Conservation (phyloP, 1,284 basidiomycete genomes). For the Retiboletus flavoniger region DNA sequence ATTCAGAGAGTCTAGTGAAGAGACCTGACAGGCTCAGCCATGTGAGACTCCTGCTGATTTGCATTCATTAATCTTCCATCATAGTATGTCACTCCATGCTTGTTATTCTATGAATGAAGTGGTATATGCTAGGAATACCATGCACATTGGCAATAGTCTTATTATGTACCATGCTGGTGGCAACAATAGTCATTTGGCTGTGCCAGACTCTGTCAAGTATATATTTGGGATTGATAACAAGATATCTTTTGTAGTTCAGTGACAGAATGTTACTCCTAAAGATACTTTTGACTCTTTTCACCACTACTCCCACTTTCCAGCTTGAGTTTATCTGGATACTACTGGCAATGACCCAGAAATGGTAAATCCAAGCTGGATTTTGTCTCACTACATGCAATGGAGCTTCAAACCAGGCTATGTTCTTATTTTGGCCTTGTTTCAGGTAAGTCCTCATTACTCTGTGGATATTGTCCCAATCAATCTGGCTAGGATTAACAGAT, state of each 20-base stretch:
- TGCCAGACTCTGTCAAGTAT: conserved; percentile 10
- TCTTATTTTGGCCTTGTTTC: too few relatives aligned
- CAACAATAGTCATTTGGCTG: not conserved
- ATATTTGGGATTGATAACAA: conserved; percentile 4
- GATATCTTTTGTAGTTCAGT: conserved; percentile 6
- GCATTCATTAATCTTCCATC: not conserved
- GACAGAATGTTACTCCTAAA: not conserved
- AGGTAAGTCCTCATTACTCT: too few relatives aligned
- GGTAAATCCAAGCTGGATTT: not conserved
- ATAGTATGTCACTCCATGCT: not conserved
- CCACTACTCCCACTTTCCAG: not conserved
- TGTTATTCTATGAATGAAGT: not conserved
- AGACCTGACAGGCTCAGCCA: too few relatives aligned
- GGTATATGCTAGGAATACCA: not conserved
- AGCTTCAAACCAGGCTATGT: too few relatives aligned
- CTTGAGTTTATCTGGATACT: not conserved
- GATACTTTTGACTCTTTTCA: not conserved
- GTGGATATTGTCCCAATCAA: too few relatives aligned
- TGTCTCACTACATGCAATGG: too few relatives aligned
- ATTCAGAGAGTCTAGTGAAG: not conserved
- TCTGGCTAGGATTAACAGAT: too few relatives aligned
- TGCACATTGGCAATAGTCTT: conserved; percentile 6
- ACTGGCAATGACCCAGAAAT: not conserved
- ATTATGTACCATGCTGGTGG: not conserved
- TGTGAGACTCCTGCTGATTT: conserved; percentile 1